These are phyloP conservation scores for Hyphodiscus hymeniophilus DNA, from an alignment of 495 filamentous ascomycete species.

Conservation along the genomic window DNA sequence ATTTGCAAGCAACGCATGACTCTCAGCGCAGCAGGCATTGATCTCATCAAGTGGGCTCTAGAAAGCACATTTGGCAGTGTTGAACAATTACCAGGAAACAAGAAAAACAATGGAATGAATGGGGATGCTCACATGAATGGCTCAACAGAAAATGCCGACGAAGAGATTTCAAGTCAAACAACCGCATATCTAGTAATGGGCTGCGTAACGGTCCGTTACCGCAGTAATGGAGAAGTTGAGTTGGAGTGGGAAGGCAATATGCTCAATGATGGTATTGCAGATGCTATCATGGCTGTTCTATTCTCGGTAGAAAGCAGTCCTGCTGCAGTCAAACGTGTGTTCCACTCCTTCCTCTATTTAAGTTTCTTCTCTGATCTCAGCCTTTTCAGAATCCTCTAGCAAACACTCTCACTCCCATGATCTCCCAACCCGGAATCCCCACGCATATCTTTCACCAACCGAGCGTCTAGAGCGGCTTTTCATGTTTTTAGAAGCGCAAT, in stretches of 20 bases:
- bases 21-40: slow-evolving; percentile 79
- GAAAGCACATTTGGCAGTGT: slow-evolving; percentile 88
- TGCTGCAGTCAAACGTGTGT: slow-evolving; percentile 85
- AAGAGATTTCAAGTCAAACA: slow-evolving; percentile 43
- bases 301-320: slow-evolving; percentile 86
- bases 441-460: slow-evolving; percentile 57
- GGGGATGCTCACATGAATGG: slow-evolving; percentile 44
- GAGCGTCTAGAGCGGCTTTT: slow-evolving; percentile 77
- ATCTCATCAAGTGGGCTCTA: slow-evolving; percentile 86
- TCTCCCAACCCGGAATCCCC: slow-evolving; percentile 52
- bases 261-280: slow-evolving; percentile 94
- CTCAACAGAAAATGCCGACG: slow-evolving; percentile 42
- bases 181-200: slow-evolving; percentile 82
- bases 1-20: slow-evolving; percentile 82
- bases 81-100: slow-evolving; percentile 51
- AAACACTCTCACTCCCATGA: slow-evolving; percentile 52
- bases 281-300: slow-evolving; percentile 87
- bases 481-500: slow-evolving; percentile 96
- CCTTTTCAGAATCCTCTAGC: slow-evolving; percentile 37
- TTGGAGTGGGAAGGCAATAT: slow-evolving; percentile 97
- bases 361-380: too few relatives aligned
- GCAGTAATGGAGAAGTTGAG: slow-evolving; percentile 67
- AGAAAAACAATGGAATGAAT: slow-evolving; percentile 34
- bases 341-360: too few relatives aligned
- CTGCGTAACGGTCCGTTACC: slow-evolving; percentile 68